phyloP scores from a whole-genome alignment of 805 yeast genomes.

The Teunomyces aglyptinius region DNA sequence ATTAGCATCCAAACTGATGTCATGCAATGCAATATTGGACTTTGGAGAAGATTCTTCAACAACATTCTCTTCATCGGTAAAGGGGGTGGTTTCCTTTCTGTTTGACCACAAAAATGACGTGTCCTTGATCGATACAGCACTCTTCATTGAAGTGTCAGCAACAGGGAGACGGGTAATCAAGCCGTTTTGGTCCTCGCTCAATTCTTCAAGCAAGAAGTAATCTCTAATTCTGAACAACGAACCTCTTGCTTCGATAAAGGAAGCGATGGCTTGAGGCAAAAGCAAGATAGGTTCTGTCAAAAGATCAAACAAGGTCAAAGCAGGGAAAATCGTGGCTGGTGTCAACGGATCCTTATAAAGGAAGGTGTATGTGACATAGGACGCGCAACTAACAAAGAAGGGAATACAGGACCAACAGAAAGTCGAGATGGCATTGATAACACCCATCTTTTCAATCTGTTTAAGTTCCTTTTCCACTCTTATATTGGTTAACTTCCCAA shows the following conservation, averaged over 20 bases:
- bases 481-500: conserved; percentile 27
- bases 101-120: conserved; percentile 36
- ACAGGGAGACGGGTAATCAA: conserved; percentile 12
- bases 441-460: conserved; percentile 28
- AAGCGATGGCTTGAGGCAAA: conserved; percentile 31
- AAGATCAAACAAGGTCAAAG: conserved; percentile 36
- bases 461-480: conserved; percentile 37
- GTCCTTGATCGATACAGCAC: conserved; percentile 23
- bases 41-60: conserved; percentile 14
- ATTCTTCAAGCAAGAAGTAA: conserved; percentile 33
- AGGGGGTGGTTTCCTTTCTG: conserved; percentile 5
- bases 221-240: conserved; percentile 33
- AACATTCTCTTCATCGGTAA: conserved; percentile 17
- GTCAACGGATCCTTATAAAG: conserved; percentile 25
- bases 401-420: conserved; percentile 42
- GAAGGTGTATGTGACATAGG: conserved; percentile 27
- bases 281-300: conserved; percentile 33
- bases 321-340: conserved; percentile 41
- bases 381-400: conserved; percentile 33
- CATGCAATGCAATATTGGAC: conserved; percentile 26
- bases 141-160: conserved; percentile 18
- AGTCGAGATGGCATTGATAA: conserved; percentile 28
- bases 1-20: conserved; percentile 32
- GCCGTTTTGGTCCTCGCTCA: conserved; percentile 22
- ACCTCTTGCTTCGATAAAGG: conserved; percentile 29